These are phyloP conservation scores for Trichoderma koningiopsis DNA, from an alignment of 2,329 filamentous ascomycete species.

Conservation along the genomic window DNA sequence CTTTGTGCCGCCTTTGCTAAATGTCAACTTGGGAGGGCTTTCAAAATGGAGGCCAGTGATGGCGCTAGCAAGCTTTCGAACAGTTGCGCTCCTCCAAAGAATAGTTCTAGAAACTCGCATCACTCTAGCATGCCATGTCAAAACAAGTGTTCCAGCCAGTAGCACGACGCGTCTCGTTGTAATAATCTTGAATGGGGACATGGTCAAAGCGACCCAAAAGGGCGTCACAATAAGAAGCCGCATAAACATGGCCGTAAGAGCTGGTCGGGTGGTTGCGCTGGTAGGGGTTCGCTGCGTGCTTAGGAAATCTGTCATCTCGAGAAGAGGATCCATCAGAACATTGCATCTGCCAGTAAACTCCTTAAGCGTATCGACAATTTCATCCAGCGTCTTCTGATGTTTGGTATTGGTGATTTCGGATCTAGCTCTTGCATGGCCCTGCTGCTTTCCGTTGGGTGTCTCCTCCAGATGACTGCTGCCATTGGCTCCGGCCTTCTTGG, in stretches of 20 bases:
- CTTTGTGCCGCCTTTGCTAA: slow-evolving; percentile 23
- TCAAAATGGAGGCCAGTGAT: slow-evolving; percentile 81
- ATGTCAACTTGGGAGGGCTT: slow-evolving; percentile 43
- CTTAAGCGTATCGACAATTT: slow-evolving; percentile 92
- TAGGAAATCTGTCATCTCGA: slow-evolving; percentile 89
- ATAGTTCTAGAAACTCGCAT: slow-evolving; percentile 83
- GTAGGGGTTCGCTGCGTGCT: slow-evolving; percentile 89
- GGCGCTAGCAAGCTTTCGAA: slow-evolving; percentile 69
- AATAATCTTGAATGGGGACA: slow-evolving; percentile 81
- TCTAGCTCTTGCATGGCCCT: slow-evolving; percentile 47
- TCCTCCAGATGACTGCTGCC: slow-evolving; percentile 34
- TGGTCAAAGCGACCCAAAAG: slow-evolving; percentile 79
- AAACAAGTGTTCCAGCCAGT: slow-evolving; percentile 78
- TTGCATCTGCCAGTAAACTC: slow-evolving; percentile 91
- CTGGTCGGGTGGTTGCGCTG: slow-evolving; percentile 85
- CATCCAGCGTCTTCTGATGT: slow-evolving; percentile 92
- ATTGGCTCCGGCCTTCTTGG: slow-evolving; percentile 27
- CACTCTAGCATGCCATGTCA: slow-evolving; percentile 91
- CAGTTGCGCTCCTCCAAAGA: slow-evolving; percentile 80
- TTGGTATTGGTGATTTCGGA: slow-evolving; percentile 67
- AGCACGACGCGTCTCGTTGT: slow-evolving; percentile 83
- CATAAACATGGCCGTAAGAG: slow-evolving; percentile 85
- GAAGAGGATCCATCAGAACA: slow-evolving; percentile 83
- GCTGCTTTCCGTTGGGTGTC: slow-evolving; percentile 34
- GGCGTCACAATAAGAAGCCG: slow-evolving; percentile 87